Evolutionary conservation across 768 basidiomycete genomes (phyloP), one percentile per base, ranked within the genome.

Genomic region (Tylopilus balloui): DNA sequence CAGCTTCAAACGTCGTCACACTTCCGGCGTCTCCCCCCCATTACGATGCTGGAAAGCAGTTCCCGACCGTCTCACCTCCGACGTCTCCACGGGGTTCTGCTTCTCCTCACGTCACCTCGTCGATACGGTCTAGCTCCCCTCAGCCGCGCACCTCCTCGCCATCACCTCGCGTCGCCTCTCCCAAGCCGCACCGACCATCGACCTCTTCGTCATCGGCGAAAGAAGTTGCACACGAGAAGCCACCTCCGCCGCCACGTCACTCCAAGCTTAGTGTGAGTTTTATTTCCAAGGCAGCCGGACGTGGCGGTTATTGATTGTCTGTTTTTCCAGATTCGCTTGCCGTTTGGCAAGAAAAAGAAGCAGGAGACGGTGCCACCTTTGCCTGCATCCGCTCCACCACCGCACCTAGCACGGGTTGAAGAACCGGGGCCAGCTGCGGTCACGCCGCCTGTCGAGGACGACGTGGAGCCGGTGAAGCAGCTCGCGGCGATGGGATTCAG

Each of bases 401-500:
- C 66, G 24, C 69, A 75, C 3, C 66, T 71, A 6, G 69, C 74
- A 36, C 74, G 78, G 20, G 65, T 70, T 23, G 78, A 80, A 51
- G 76, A 79, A 53, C 64, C 70, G 1, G 66, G 60, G n/a, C n/a
- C n/a, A n/a, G n/a, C n/a, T 4, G 52, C 57, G 31, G 31, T 3
- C 10, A 78, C 83, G 2, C 80, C 84, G 1, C 77, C 77, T 12
- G 72, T 74, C 12, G 83, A 82, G 24, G 87, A 87, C 54, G 88
- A 92, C 50, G 81, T 83, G 12, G 82, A 84, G 53, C 71, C 83
- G 2, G 86, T 93, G 19, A 88, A 83, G 61, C 83, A 87, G 62
- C 72, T 98, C 34, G 83, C 82, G 40, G 78, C 77, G 17, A 96
- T 97, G 93, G 95, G 95, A 21, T 97, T 98, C 73, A 84, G 78